These are phyloP conservation scores for Aphanomyces stellatus DNA, from an alignment of 352 stramenopile genomes.

Conservation along the genomic window DNA sequence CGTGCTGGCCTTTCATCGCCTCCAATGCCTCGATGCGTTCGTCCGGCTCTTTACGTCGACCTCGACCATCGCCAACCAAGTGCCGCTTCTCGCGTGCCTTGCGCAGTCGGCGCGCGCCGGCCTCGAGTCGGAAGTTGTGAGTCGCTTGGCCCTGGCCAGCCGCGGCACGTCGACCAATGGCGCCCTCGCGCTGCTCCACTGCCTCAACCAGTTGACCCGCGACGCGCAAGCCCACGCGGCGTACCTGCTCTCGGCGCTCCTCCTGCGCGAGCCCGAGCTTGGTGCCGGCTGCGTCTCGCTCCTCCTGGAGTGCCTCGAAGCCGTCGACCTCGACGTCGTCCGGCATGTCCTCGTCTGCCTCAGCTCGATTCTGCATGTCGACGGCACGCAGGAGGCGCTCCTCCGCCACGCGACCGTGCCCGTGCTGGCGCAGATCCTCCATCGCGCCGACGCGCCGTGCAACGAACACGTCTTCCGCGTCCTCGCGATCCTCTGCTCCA, in stretches of 20 bases:
- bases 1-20: neutral
- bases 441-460: conserved; percentile 22
- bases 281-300: conserved; percentile 40
- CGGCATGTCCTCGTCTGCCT: conserved; percentile 49
- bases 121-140: conserved; percentile 9
- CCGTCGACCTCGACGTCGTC: conserved; percentile 55
- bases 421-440: conserved; percentile 60
- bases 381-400: conserved; percentile 53
- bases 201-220: conserved; percentile 21
- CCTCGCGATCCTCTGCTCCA: conserved; percentile 41
- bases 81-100: neutral
- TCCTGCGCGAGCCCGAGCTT: conserved; percentile 42
- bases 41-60: neutral
- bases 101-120: neutral
- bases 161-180: conserved; percentile 15
- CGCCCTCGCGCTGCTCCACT: conserved; percentile 33
- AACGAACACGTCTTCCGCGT: conserved; percentile 34
- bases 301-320: conserved; percentile 66
- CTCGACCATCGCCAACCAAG: neutral
- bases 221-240: conserved; percentile 45
- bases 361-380: conserved; percentile 45
- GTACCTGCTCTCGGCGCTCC: conserved; percentile 46
- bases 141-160: neutral
- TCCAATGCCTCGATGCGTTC: conserved; percentile 8
- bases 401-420: conserved; percentile 65